phyloP scores from a whole-genome alignment of 179 eudicot species.

The Drosera spatulata region DNA sequence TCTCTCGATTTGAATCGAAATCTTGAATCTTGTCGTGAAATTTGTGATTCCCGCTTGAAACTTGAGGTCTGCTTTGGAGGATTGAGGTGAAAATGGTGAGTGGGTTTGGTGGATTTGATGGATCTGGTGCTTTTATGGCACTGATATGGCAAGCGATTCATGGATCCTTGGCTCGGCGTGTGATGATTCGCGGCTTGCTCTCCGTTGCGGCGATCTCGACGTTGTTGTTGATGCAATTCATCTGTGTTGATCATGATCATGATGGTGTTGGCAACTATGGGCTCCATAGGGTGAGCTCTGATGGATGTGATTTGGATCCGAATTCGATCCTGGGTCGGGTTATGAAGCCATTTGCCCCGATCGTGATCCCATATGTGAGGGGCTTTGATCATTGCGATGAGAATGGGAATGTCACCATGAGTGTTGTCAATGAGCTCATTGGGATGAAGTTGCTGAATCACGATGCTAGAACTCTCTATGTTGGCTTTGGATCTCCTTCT shows the following conservation, averaged over 20 bases:
- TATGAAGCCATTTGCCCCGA: constrained; percentile 19
- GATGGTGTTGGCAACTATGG: constrained; percentile 10
- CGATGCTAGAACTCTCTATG: constrained; percentile 48
- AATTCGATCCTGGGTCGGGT: constrained; percentile 23
- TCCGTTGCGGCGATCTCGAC: constrained; percentile 38
- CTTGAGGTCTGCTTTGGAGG: no score
- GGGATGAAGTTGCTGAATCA: constrained; percentile 37
- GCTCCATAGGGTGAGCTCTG: constrained; percentile 21
- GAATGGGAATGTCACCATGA: constrained; percentile 31
- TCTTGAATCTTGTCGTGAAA: no score
- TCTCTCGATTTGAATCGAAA: not conserved
- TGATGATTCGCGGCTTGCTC: constrained; percentile 36
- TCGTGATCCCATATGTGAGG: constrained; percentile 19
- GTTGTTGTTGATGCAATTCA: constrained; percentile 43
- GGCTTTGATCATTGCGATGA: constrained; percentile 16
- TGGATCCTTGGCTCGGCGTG: constrained; percentile 49
- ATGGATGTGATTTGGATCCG: constrained; percentile 15
- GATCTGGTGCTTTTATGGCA: constrained; percentile 31
- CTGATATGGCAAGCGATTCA: constrained; percentile 63
- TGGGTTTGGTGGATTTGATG: constrained; percentile 13
- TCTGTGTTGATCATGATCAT: constrained; percentile 35
- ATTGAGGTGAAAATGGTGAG: not conserved
- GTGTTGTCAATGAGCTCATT: constrained; percentile 54
- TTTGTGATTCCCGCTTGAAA: no score
- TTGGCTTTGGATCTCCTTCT: constrained; percentile 48